Conservation (phyloP, 345 rosid species). For the Pistacia integerrima region DNA sequence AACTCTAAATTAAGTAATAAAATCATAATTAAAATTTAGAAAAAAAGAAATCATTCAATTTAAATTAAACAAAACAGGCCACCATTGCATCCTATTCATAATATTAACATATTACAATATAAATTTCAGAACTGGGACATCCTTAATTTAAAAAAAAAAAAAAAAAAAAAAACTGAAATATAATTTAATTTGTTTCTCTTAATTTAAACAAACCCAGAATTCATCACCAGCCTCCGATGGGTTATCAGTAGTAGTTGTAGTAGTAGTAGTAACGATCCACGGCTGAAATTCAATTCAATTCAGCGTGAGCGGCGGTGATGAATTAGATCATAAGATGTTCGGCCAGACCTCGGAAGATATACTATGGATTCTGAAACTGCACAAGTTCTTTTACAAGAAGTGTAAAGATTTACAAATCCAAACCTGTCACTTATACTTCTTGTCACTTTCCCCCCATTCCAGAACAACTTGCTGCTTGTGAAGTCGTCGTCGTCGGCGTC, state of each 20-base stretch:
- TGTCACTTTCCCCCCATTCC: slow-evolving; percentile 35
- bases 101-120: too few species aligned
- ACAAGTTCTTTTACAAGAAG: slow-evolving; percentile 69
- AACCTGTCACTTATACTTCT: slow-evolving; percentile 50
- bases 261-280: not conserved
- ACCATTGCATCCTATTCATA: too few species aligned
- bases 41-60: not conserved
- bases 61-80: too few species aligned
- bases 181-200: too few species aligned
- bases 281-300: not conserved
- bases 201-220: not conserved
- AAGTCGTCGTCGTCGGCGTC: slow-evolving; percentile 29
- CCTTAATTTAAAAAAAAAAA: too few species aligned
- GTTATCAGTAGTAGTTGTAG: too few species aligned
- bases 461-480: not conserved
- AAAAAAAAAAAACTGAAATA: too few species aligned
- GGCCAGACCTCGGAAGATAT: slow-evolving; percentile 52
- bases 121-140: too few species aligned
- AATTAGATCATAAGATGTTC: slow-evolving; percentile 40
- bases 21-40: not conserved
- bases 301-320: slow-evolving; percentile 33
- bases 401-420: slow-evolving; percentile 60
- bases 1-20: slow-evolving; percentile 1
- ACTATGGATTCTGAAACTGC: slow-evolving; percentile 75
- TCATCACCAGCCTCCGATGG: not conserved